Percentiles rank a stretch among this genome's conserved stretches.
phyloP scores from a whole-genome alignment of 208 protist genomes.

The Trichomonas gallinae region DNA sequence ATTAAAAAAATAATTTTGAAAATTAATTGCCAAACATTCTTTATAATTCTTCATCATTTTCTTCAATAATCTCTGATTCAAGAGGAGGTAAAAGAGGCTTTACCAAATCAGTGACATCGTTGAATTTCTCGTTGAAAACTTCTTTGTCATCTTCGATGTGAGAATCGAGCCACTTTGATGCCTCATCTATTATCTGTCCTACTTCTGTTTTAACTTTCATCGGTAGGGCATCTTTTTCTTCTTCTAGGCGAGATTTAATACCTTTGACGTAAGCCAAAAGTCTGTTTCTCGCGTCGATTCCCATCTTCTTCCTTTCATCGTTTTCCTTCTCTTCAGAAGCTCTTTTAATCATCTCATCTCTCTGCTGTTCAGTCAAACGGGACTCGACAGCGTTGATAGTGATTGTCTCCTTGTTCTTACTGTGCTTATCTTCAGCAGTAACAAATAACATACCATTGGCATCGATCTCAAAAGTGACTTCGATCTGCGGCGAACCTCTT shows the following conservation, averaged over 20 bases:
- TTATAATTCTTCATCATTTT: neutral
- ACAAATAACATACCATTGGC: slow-evolving; percentile 89
- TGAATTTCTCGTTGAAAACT: neutral
- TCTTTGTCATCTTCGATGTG: neutral
- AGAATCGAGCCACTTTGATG: neutral
- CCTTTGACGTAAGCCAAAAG: neutral
- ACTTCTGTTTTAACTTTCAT: neutral
- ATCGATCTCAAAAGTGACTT: slow-evolving; percentile 95
- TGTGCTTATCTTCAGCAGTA: slow-evolving; percentile 72
- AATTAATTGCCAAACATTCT: neutral
- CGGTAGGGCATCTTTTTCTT: neutral
- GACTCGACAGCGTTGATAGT: neutral
- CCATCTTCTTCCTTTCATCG: neutral
- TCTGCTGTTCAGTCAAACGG: neutral
- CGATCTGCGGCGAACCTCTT: slow-evolving; percentile 60
- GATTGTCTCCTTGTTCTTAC: neutral
- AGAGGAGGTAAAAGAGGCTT: neutral
- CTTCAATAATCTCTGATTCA: neutral
- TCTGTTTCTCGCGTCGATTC: neutral
- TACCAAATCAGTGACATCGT: neutral
- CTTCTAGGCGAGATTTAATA: neutral
- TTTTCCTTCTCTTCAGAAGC: neutral
- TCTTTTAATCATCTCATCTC: neutral
- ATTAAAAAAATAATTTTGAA: neutral
- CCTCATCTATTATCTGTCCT: neutral